Evolutionary conservation across 257 asterid genomes (phyloP), one percentile per base, ranked within the genome.

Genomic region (Agastache rugosa): DNA sequence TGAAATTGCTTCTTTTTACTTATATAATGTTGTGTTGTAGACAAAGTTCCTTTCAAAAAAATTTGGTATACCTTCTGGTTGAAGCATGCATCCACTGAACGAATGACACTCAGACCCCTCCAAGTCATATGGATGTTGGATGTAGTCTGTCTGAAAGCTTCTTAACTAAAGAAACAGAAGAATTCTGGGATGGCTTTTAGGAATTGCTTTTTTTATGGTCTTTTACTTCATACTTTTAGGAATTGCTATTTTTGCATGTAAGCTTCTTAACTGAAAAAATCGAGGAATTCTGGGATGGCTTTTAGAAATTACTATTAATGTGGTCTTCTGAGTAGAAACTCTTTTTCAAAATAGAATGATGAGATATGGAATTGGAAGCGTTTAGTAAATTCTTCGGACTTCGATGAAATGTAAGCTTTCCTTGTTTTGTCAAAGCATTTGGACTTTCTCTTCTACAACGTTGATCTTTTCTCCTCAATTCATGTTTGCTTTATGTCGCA

Each of bases 51-150:
- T 47, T 25, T 14, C 1, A 41, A 45, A 29, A 4, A 12, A 11
- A 2, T 22, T 60, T 48, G 27, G 35, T 20, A 22, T 11, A 11
- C 8, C 27, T 11, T 48, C 11, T 7, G 19, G 55, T 41, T 29
- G 29, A 16, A 19, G n/a, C 17, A 42, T 75, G 48, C 39, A 27
- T 44, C 51, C 25, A 48, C 5, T 41, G 3, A 27, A 66, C 31
- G 17, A 27, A 34, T 16, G 65, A 19, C 53, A 42, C 17, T 31
- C 14, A 14, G 65, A 17, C 12, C 16, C 44, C 23, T n/a, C 67
- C 70, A 66, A 61, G 22, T 47, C 29, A 44, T 45, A 10, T 72
- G 69, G 78, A 37, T 50, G 20, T 10, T 34, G 65, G 19, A 63
- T n/a, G 14, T 58, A 16, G 58, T 12, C 35, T 27, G 25, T 2